Base-by-base conservation (phyloP, 129 eudicot species). In the Pulicaria dysenterica region DNA sequence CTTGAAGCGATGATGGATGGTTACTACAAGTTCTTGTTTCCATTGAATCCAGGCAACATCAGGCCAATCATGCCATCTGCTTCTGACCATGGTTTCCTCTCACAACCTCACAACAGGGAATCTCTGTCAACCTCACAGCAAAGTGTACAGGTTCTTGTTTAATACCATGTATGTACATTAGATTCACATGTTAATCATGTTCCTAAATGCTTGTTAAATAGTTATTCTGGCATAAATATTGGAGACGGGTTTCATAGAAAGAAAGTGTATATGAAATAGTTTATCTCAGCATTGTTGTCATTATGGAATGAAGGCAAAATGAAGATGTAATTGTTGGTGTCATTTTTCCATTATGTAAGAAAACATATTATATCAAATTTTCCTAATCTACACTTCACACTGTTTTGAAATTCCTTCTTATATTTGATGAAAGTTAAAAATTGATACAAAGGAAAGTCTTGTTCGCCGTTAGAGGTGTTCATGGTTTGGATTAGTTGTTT, bases 1-100 rank as follows among this genome's bases (percentile, higher is more conserved):
- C 84, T 94, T 34, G 89, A 77, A 75, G 97, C 93, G 34, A 88
- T 94, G 44, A 87, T 94, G 99, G 99, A 94, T 72, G 99, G 99
- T 56, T 94, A 94, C 73, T 94, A 90, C 83, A 86, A 85, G 76
- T 85, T 77, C 53, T 89, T 90, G 53, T 94, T 94, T 69, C 99
- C 99, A 16, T 65, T 94, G 74, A 94, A 94, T 83, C 99, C 99
- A n/a, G 93, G 99, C 62, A 74, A 87, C 76, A 90, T 94, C 45
- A 77, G 90, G 48, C 99, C 99, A 3, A 54, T 82, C 37, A 83
- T 90, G 80, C 99, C 97, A 11, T 31, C 77, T 0, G 84, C 76
- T 31, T 87, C 84, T 70, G 79, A 72, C 81, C 88, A 84, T 43
- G 85, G 84, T 15, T 73, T 36, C 69, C 97, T 94, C 37, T 80